These are phyloP conservation scores for Cadophora luteo-olivacea DNA, from an alignment of 2,329 filamentous ascomycete genomes.

Conservation along the genomic window DNA sequence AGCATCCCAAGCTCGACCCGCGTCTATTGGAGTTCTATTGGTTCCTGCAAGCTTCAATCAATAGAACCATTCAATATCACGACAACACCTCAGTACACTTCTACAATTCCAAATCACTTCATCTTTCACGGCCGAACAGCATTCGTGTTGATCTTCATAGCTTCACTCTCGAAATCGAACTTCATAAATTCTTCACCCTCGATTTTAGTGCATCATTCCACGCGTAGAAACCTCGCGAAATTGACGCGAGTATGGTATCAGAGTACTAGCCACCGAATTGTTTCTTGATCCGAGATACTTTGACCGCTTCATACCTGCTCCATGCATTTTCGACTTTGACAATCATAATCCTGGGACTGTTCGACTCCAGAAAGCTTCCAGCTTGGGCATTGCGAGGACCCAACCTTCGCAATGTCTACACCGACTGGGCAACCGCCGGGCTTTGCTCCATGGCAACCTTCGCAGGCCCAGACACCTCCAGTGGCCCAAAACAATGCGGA, in stretches of 20 bases:
- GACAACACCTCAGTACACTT: background rate
- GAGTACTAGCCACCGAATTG: conserved; percentile 37
- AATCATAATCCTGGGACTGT: conserved; percentile 30
- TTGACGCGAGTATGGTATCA: conserved; percentile 36
- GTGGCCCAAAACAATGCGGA: conserved; percentile 26
- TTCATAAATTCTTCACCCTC: background rate
- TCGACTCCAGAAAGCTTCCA: conserved; percentile 26
- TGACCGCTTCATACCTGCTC: conserved; percentile 20
- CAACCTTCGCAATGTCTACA: conserved; percentile 41
- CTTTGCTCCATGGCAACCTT: conserved; percentile 30
- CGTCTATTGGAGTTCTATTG: conserved; percentile 17
- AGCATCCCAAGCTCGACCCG: conserved; percentile 1
- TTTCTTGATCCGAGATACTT: conserved; percentile 24
- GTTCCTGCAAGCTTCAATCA: conserved; percentile 18
- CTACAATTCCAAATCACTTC: background rate
- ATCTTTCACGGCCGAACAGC: conserved; percentile 4
- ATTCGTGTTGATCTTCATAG: background rate
- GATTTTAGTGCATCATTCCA: conserved; percentile 18
- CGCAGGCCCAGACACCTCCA: conserved; percentile 31
- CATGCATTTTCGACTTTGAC: conserved; percentile 34
- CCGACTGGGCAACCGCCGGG: conserved; percentile 32
- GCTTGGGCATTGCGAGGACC: conserved; percentile 32
- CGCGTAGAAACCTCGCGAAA: conserved; percentile 34
- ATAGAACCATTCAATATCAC: conserved; percentile 9
- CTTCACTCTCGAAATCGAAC: background rate